A percentile compares a stretch with the other conserved stretches of the same genome.
These are phyloP conservation scores for Penicillium sp. DNA, from an alignment of 2,329 filamentous ascomycete species.

Conservation along the genomic window DNA sequence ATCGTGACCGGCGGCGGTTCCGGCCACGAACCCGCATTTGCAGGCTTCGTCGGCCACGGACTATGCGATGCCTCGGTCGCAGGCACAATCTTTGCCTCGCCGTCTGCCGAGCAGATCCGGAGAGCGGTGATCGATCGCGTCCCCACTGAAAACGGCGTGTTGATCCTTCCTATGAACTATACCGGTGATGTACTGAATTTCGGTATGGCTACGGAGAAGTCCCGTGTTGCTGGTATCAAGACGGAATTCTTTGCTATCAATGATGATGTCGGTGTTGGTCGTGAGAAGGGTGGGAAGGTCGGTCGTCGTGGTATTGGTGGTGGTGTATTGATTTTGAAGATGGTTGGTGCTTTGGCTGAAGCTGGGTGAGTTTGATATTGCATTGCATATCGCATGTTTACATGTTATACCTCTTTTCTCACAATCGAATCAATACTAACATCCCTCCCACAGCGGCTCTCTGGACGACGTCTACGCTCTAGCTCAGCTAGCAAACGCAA, in stretches of 20 bases:
- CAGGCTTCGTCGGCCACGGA: conserved; percentile 78
- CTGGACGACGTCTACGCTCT: conserved; percentile 71
- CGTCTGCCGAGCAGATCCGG: conserved; percentile 78
- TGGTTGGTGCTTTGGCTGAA: conserved; percentile 78
- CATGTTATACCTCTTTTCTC: neutral
- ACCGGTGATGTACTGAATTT: conserved; percentile 90
- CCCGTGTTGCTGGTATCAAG: conserved; percentile 71
- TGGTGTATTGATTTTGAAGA: conserved; percentile 88
- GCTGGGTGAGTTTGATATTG: conserved; percentile 51
- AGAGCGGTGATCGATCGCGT: conserved; percentile 72
- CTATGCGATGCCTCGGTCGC: conserved; percentile 79
- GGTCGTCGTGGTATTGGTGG: conserved; percentile 88
- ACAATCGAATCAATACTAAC: neutral
- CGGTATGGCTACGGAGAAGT: conserved; percentile 90
- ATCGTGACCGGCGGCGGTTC: conserved; percentile 85
- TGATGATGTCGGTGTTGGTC: conserved; percentile 87
- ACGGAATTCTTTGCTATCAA: conserved; percentile 90
- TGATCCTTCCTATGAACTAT: conserved; percentile 96
- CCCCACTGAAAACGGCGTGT: conserved; percentile 68
- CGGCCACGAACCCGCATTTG: conserved; percentile 87
- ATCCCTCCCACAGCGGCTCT: conserved; percentile 38
- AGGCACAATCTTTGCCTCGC: conserved; percentile 83
- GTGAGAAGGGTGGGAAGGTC: conserved; percentile 82
- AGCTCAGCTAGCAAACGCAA: conserved; percentile 69
- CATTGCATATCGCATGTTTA: conserved; percentile 21